phyloP scores from a whole-genome alignment of 768 basidiomycete genomes.

The Naganishia kalamii region DNA sequence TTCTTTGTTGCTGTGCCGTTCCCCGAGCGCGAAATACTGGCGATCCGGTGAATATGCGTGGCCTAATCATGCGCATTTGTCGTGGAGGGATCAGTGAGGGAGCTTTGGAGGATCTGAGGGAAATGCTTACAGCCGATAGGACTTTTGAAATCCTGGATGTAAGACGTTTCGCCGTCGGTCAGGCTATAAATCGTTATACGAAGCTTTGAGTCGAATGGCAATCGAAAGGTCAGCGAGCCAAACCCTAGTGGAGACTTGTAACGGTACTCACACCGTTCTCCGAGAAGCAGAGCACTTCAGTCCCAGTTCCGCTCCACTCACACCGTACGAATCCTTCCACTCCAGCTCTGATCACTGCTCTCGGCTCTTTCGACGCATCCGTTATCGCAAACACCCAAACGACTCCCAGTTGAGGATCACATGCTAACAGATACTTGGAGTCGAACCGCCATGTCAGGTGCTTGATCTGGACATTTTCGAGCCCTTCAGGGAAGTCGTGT shows the following conservation, averaged over 20 bases:
- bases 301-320: slow-evolving; percentile 84
- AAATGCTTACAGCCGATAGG: slow-evolving; percentile 61
- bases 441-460: slow-evolving; percentile 81
- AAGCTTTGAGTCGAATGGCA: slow-evolving; percentile 52
- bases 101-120: neutral
- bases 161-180: slow-evolving; percentile 61
- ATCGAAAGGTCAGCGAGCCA: slow-evolving; percentile 3
- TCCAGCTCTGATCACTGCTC: slow-evolving; percentile 52
- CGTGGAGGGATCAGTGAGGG: neutral
- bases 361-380: slow-evolving; percentile 55
- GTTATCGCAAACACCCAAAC: slow-evolving; percentile 73
- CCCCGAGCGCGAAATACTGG: slow-evolving; percentile 76
- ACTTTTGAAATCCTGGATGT: slow-evolving; percentile 66
- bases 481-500: slow-evolving; percentile 30
- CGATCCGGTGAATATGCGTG: slow-evolving; percentile 55
- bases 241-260: neutral
- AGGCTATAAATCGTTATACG: slow-evolving; percentile 82
- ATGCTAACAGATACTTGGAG: slow-evolving; percentile 77
- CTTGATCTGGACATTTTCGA: slow-evolving; percentile 55
- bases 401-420: slow-evolving; percentile 63
- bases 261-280: slow-evolving; percentile 77
- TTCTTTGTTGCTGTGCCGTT: slow-evolving; percentile 84
- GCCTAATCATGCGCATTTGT: slow-evolving; percentile 17
- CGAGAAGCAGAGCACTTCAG: slow-evolving; percentile 78
- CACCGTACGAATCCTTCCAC: slow-evolving; percentile 77